phyloP scores from a whole-genome alignment of 1,284 basidiomycete species.

The Boletus coffeatus region DNA sequence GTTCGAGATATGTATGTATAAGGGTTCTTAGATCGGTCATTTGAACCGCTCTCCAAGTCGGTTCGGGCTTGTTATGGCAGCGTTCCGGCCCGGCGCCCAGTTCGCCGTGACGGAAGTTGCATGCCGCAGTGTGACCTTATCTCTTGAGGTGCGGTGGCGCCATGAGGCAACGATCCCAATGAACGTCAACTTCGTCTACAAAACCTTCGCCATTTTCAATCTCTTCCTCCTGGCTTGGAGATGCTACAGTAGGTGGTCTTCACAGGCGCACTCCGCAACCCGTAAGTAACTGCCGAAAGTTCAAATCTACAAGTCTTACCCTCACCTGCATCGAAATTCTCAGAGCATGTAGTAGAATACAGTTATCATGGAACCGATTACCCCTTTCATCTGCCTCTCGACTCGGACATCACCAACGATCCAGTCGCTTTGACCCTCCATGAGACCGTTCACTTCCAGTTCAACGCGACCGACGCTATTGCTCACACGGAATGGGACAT shows the following conservation, averaged over 20 bases:
- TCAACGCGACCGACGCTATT: conserved; percentile 10
- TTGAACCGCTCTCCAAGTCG: neutral
- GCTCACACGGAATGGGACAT: conserved; percentile 8
- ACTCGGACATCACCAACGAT: conserved; percentile 1
- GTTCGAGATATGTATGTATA: too few species aligned
- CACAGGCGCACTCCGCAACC: neutral
- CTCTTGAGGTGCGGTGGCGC: neutral
- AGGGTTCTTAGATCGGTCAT: neutral
- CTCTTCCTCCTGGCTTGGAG: conserved; percentile 9
- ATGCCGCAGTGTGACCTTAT: neutral
- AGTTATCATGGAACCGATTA: conserved; percentile 11
- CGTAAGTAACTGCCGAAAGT: neutral
- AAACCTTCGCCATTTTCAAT: conserved; percentile 3
- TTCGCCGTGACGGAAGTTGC: neutral
- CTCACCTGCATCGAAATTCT: neutral
- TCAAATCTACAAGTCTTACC: neutral
- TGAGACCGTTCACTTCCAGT: conserved; percentile 10
- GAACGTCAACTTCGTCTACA: neutral
- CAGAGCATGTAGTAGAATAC: conserved; percentile 2
- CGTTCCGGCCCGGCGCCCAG: neutral
- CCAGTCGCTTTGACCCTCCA: conserved; percentile 11
- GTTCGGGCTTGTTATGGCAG: neutral
- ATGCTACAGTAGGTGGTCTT: conserved; percentile 6
- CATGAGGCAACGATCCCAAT: neutral
- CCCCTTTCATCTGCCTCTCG: conserved; percentile 6